Evolutionary conservation across 192 early-diverging fungal species (phyloP).

Genomic region (Linnemannia elongata): DNA sequence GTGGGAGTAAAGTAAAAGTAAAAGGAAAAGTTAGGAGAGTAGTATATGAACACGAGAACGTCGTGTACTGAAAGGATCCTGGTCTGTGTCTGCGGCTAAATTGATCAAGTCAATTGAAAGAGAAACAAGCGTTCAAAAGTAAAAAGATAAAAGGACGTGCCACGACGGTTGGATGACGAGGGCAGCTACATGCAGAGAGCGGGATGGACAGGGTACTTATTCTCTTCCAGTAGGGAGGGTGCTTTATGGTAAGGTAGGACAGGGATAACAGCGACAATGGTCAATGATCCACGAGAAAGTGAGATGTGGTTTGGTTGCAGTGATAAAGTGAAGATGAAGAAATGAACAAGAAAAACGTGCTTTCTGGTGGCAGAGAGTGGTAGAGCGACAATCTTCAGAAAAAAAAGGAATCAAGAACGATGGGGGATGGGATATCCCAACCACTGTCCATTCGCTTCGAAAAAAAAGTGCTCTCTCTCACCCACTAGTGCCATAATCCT

Average conservation of each 20-base stretch:
- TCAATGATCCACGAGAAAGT: not conserved
- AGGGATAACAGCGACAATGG: not conserved
- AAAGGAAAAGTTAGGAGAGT: no score
- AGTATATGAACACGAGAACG: not conserved
- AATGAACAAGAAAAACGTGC: no score
- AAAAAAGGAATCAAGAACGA: no score
- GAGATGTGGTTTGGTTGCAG: not conserved
- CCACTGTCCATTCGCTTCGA: no score
- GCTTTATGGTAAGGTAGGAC: not conserved
- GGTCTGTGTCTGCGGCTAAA: not conserved
- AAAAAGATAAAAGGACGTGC: not conserved
- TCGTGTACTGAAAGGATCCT: not conserved
- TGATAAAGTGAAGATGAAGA: no score
- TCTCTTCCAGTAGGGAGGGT: not conserved
- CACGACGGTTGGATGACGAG: slow-evolving; percentile 3
- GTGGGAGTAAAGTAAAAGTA: no score
- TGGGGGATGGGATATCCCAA: no score
- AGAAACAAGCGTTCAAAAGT: not conserved
- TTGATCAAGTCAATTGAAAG: not conserved
- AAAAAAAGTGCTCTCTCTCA: no score
- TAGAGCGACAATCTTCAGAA: no score
- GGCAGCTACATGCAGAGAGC: not conserved
- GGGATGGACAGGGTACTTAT: not conserved
- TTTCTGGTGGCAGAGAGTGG: no score
- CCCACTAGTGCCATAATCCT: no score